Evolutionary conservation across 441 rosid genomes (phyloP).

Genomic region (Macaranga tanarius): DNA sequence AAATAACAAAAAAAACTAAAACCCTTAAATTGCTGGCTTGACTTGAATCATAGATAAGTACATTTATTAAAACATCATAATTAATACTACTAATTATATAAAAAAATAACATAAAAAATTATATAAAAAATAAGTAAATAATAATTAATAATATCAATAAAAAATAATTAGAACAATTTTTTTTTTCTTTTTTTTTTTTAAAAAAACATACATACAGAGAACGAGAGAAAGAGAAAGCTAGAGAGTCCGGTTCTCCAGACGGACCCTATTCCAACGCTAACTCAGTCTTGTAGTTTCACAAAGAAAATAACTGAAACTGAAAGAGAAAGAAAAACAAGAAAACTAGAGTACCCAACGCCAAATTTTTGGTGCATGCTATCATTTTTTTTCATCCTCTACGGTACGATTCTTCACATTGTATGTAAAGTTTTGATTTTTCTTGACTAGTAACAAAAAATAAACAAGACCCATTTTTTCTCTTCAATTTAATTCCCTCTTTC

Average conservation of each 20-base stretch:
- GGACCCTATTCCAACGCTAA: conserved; percentile 43
- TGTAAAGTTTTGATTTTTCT: not conserved
- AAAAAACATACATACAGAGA: too few relatives aligned
- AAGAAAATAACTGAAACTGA: not conserved
- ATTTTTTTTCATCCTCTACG: conserved; percentile 29
- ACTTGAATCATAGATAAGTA: too few relatives aligned
- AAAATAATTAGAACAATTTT: not conserved
- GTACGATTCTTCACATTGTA: conserved; percentile 8
- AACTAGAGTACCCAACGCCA: not conserved
- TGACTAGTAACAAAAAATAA: not conserved
- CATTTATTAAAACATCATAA: too few relatives aligned
- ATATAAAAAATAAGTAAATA: too few relatives aligned
- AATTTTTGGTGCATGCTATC: conserved; percentile 16
- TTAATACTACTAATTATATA: too few relatives aligned
- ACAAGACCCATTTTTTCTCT: not conserved
- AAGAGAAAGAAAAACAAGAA: conserved; percentile 14
- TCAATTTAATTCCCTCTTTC: not conserved
- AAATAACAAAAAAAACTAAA: too few relatives aligned
- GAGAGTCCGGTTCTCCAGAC: conserved; percentile 43
- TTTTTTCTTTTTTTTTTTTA: not conserved
- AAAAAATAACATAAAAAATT: too few relatives aligned
- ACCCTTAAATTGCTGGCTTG: too few relatives aligned
- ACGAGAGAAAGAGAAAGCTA: not conserved
- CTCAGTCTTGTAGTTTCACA: conserved; percentile 7
- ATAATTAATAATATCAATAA: too few relatives aligned